Conservation (phyloP, 2,329 filamentous ascomycete species). For the Colletotrichum agaves region DNA sequence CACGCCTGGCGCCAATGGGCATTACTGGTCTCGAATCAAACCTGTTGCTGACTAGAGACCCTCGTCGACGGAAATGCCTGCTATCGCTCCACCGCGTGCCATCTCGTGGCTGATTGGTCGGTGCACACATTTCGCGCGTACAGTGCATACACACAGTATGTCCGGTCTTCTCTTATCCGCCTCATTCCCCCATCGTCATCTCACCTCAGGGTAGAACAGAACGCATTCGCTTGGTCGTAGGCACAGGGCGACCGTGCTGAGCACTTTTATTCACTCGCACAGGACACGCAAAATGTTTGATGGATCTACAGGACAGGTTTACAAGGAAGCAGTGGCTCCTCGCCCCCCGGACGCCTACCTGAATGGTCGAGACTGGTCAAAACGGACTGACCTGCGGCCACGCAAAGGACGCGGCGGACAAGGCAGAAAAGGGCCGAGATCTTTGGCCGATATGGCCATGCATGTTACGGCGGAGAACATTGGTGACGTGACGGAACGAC, state of each 20-base stretch:
- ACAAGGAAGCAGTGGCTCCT: slow-evolving; percentile 50
- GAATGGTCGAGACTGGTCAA: slow-evolving; percentile 49
- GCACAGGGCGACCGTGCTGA: background rate
- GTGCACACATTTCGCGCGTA: background rate
- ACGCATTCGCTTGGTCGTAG: background rate
- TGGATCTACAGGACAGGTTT: slow-evolving; percentile 48
- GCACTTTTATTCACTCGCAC: background rate
- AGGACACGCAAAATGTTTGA: slow-evolving; percentile 46
- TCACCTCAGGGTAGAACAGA: background rate
- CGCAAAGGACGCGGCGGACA: slow-evolving; percentile 40
- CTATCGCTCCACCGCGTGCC: too few species aligned
- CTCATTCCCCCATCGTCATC: background rate
- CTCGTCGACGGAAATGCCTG: background rate
- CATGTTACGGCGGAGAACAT: slow-evolving; percentile 52
- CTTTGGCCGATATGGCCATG: slow-evolving; percentile 53
- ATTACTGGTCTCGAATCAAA: background rate
- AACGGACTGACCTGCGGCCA: slow-evolving; percentile 42
- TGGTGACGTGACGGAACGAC: slow-evolving; percentile 46
- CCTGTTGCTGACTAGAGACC: too few species aligned
- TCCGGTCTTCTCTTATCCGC: background rate
- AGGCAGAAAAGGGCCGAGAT: slow-evolving; percentile 47
- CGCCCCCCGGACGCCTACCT: slow-evolving; percentile 40
- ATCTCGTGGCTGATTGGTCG: background rate
- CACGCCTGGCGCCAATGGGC: background rate
- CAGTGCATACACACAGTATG: slow-evolving; percentile 4